A percentile compares a stretch with the other conserved stretches of the same genome.
Conservation (phyloP, 2,329 filamentous ascomycete genomes). For the Canariomyces notabilis region DNA sequence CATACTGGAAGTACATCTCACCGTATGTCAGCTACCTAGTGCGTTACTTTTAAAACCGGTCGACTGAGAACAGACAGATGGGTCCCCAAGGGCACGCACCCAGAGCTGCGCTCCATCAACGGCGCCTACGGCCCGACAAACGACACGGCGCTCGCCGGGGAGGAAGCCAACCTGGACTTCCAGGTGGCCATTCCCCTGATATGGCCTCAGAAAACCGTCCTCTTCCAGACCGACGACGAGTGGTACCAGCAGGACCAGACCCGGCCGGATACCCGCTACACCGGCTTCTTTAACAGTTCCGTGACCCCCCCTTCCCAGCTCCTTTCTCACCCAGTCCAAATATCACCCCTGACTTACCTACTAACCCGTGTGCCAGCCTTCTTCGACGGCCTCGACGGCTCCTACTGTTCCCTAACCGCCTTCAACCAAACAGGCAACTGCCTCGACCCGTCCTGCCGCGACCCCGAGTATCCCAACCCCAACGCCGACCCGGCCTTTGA, state of each 20-base stretch:
- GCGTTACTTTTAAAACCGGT: not conserved
- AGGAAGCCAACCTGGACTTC: conserved; percentile 41
- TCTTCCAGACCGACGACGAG: conserved; percentile 27
- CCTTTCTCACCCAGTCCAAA: not conserved
- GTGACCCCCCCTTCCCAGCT: not conserved
- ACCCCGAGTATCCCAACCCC: conserved; percentile 22
- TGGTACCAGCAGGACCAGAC: conserved; percentile 26
- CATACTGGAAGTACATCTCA: conserved; percentile 20
- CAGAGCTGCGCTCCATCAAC: conserved; percentile 19
- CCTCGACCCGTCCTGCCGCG: conserved; percentile 11
- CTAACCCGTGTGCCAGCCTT: conserved; percentile 14
- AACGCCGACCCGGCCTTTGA: conserved; percentile 4
- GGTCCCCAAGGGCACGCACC: conserved; percentile 29
- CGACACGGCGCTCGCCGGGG: conserved; percentile 7
- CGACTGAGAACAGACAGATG: conserved; percentile 2
- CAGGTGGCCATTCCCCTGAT: conserved; percentile 44
- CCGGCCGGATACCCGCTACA: conserved; percentile 24
- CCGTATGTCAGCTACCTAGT: conserved; percentile 6
- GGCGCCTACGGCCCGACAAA: conserved; percentile 16
- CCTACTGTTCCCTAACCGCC: conserved; percentile 19
- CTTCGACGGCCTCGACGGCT: conserved; percentile 21
- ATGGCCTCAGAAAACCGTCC: conserved; percentile 42
- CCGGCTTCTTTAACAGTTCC: conserved; percentile 27
- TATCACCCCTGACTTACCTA: not conserved
- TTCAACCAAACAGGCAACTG: conserved; percentile 20